Conservation (phyloP, 2,329 filamentous ascomycete genomes). For the Fusarium duplospermum region DNA sequence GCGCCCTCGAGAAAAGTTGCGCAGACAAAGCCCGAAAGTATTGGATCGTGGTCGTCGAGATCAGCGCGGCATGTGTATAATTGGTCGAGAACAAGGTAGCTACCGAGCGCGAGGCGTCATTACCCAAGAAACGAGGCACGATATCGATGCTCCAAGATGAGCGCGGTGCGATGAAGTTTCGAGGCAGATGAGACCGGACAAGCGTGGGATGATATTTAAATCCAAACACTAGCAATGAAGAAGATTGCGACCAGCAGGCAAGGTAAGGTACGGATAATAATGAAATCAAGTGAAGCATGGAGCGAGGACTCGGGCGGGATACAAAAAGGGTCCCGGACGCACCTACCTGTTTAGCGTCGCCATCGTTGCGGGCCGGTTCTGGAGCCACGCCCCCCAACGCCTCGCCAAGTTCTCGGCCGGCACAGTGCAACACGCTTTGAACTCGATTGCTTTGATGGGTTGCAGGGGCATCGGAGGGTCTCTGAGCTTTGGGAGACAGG, state of each 20-base stretch:
- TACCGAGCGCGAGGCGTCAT: conserved; percentile 6
- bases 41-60: conserved; percentile 9
- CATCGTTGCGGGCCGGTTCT: conserved; percentile 23
- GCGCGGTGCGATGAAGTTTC: neutral
- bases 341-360: conserved; percentile 27
- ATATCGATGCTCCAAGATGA: neutral
- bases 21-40: conserved; percentile 1
- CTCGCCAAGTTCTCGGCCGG: neutral
- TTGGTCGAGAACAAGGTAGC: neutral
- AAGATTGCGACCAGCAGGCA: conserved; percentile 20
- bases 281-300: neutral
- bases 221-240: conserved; percentile 8
- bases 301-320: conserved; percentile 34
- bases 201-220: conserved; percentile 13
- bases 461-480: conserved; percentile 2
- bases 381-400: conserved; percentile 23
- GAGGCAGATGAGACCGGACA: neutral
- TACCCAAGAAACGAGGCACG: neutral
- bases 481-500: neutral
- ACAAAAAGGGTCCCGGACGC: conserved; percentile 40
- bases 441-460: neutral
- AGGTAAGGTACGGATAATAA: conserved; percentile 6
- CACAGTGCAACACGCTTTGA: conserved; percentile 8
- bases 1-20: conserved; percentile 11
- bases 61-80: conserved; percentile 9